Conservation (phyloP, 2,329 filamentous ascomycete species). For the Epichloe aotearoae region DNA sequence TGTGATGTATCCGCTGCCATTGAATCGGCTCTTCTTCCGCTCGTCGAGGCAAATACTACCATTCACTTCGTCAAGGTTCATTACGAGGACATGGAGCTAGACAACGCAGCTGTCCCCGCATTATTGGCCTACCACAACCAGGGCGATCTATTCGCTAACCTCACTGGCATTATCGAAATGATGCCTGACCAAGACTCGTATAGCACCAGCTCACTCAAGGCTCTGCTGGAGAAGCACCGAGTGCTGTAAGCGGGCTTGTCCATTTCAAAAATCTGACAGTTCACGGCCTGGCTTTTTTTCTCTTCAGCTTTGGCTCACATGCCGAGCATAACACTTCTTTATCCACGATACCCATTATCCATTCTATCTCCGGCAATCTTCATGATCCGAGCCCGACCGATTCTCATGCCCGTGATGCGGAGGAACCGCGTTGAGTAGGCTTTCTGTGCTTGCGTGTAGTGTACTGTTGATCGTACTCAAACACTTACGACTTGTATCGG, state of each 20-base stretch:
- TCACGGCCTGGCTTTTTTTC: neutral
- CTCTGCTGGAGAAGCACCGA: conserved; percentile 37
- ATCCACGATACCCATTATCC: neutral
- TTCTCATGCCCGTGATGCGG: too few species aligned
- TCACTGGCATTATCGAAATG: conserved; percentile 77
- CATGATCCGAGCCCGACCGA: neutral
- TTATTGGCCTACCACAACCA: conserved; percentile 76
- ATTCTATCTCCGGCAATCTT: neutral
- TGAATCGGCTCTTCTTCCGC: conserved; percentile 60
- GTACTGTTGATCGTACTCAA: too few species aligned
- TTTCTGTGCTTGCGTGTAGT: too few species aligned
- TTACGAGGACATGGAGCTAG: conserved; percentile 87
- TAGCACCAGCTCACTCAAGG: conserved; percentile 37
- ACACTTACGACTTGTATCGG: too few species aligned
- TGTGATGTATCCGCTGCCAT: conserved; percentile 68
- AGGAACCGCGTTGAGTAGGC: too few species aligned
- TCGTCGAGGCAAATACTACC: conserved; percentile 57
- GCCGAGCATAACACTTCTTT: neutral
- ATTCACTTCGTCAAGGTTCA: conserved; percentile 85
- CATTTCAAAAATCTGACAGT: neutral
- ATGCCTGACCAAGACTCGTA: conserved; percentile 58
- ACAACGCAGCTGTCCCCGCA: conserved; percentile 75
- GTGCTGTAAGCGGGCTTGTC: conserved; percentile 28
- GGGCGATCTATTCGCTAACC: conserved; percentile 80
- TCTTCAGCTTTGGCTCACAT: neutral